Evolutionary conservation across 2,329 filamentous ascomycete genomes (phyloP), one percentile per base, ranked within the genome.

Genomic region (Westerdykella sp.): DNA sequence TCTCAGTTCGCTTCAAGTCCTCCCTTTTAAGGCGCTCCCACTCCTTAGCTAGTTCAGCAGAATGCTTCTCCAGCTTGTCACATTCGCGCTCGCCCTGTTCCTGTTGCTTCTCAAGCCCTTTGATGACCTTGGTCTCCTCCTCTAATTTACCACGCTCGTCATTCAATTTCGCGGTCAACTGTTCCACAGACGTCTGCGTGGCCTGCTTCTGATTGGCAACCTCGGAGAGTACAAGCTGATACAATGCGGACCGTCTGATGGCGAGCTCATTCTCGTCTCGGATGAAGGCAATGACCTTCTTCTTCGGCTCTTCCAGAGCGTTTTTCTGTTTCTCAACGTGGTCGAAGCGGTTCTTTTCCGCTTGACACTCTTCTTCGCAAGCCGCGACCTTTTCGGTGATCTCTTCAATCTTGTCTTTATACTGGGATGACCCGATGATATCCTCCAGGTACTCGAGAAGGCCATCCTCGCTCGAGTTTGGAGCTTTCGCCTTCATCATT

Each of bases 271-370:
- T 98, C 63, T 98, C 93, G 53, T 97, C 88, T 18, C 80, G 82
- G 48, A 98, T 84, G 60, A 82, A 97, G 1, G 87, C 83, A 6
- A 98, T 70, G 0, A 93, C 94, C 67, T 90, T 89, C 62, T 97
- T 84, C 70, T 98, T 98, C 74, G 96, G 97, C 66, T 95, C 90
- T 60, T 96, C 93, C 2, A 98, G 78, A 38, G 82, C 77, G 53
- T 86, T 87, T 74, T 88, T 96, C 68, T 98, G 93, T 67, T 96
- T 98, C 66, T 98, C 93, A 1, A 98, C 93, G 59, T 96, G 91
- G 68, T 97, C 89, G 1, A 98, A 93, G 49, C 94, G 86, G 30
- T 83, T 86, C 55, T 86, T 95, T 74, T 98, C 98, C 67, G 98
- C 93, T 57, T 88, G 76, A 62, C 93, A 98, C 2, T 95, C 80